Percentiles rank a stretch among this genome's conserved stretches.
phyloP scores from a whole-genome alignment of 306 rosid genomes.

The Ammopiptanthus mongolicus region DNA sequence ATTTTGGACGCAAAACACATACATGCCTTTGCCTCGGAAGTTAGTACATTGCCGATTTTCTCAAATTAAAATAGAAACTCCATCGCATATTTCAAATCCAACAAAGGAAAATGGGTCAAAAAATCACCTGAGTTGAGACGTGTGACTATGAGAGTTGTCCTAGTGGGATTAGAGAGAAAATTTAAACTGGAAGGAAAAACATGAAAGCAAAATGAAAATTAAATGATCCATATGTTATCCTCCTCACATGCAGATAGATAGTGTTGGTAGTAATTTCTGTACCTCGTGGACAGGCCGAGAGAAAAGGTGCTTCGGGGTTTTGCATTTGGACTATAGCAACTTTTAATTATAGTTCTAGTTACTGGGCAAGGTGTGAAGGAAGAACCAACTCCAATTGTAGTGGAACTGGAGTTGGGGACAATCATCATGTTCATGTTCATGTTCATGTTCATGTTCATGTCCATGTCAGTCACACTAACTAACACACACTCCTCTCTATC shows the following conservation, averaged over 20 bases:
- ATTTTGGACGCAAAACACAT: neutral
- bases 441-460: neutral
- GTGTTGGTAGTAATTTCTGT: neutral
- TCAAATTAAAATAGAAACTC: neutral
- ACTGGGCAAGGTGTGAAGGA: constrained; percentile 12
- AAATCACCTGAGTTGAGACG: constrained; percentile 28
- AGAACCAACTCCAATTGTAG: constrained; percentile 15
- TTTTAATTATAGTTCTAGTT: neutral
- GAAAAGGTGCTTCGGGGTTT: neutral
- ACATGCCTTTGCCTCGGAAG: neutral
- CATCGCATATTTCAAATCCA: neutral
- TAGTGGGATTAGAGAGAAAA: neutral
- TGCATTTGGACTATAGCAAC: constrained; percentile 17
- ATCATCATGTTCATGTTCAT: neutral
- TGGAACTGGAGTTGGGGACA: constrained; percentile 2
- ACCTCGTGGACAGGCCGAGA: neutral
- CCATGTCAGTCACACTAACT: neutral
- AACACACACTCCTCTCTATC: neutral
- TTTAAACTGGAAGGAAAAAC: constrained; percentile 11
- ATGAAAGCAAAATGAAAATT: neutral
- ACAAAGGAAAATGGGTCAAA: neutral
- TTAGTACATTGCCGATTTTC: neutral
- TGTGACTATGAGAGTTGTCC: constrained; percentile 11
- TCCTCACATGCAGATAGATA: no score
- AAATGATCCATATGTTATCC: no score